Percentiles rank a stretch among this genome's conserved stretches.
These are phyloP conservation scores for Syzygium malaccense DNA, from an alignment of 441 rosid genomes.

Conservation along the genomic window DNA sequence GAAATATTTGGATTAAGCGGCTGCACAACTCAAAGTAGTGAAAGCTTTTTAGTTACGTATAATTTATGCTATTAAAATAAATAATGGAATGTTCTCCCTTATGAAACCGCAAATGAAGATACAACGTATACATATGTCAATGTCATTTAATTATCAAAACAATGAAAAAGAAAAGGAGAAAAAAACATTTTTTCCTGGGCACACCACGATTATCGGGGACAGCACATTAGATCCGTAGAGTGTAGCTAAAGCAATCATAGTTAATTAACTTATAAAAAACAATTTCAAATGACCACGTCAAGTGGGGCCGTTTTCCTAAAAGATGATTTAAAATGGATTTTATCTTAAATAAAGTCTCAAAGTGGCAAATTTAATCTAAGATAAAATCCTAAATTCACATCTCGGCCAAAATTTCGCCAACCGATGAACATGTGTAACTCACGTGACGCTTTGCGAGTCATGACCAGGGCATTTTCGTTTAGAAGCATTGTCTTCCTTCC, in stretches of 20 bases:
- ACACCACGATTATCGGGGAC: not conserved
- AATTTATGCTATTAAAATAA: not conserved
- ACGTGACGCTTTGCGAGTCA: not conserved
- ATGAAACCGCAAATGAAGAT: not conserved
- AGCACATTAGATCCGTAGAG: not conserved
- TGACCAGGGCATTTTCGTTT: not conserved
- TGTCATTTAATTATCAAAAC: not conserved
- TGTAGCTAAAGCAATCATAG: not conserved
- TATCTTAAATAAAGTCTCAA: not conserved
- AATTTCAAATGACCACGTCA: not conserved
- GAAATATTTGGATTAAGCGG: not conserved
- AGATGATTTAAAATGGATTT: not conserved
- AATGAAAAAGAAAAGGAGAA: not conserved
- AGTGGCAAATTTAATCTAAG: not conserved
- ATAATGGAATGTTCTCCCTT: not conserved
- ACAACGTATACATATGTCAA: not conserved
- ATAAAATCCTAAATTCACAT: not conserved
- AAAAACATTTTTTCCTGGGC: not conserved
- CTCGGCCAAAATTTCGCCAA: not conserved
- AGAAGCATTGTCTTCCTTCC: not conserved
- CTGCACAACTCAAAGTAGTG: not conserved
- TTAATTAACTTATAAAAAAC: not conserved
- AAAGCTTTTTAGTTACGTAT: not conserved
- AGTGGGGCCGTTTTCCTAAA: not conserved
- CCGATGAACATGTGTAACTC: not conserved